Evolutionary conservation across 2,329 filamentous ascomycete species (phyloP).

Genomic region (Pseudogymnoascus verrucosus): DNA sequence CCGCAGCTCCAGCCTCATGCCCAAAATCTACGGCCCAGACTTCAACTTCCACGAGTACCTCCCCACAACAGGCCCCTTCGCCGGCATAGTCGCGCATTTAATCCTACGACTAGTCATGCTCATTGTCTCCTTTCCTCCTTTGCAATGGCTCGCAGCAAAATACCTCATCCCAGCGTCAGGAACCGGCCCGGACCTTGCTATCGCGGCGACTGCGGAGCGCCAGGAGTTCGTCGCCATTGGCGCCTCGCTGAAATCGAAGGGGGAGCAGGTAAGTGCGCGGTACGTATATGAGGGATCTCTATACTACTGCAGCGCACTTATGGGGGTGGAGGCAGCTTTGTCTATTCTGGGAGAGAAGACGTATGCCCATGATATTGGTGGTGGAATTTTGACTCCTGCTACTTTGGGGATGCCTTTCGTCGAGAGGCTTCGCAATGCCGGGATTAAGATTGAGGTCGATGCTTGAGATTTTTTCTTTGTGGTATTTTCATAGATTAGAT

Average conservation of each 20-base stretch:
- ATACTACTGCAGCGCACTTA: conserved; percentile 11
- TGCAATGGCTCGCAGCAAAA: not conserved
- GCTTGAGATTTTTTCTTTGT: not conserved
- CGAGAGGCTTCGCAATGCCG: not conserved
- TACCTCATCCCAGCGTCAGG: not conserved
- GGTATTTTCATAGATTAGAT: not conserved
- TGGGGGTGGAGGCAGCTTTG: conserved; percentile 12
- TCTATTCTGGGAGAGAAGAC: conserved; percentile 29
- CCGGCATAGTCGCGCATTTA: not conserved
- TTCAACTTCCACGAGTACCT: conserved; percentile 6
- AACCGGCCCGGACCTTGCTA: not conserved
- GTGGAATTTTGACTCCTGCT: conserved; percentile 41
- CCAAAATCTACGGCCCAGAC: not conserved
- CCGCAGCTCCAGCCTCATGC: conserved; percentile 8
- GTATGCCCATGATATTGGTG: conserved; percentile 32
- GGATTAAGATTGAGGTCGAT: not conserved
- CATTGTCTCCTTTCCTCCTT: not conserved
- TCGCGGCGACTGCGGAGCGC: not conserved
- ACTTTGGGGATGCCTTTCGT: conserved; percentile 31
- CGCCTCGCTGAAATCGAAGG: not conserved
- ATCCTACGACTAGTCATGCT: not conserved
- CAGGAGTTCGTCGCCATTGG: not conserved
- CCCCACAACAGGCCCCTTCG: not conserved
- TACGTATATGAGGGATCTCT: not conserved
- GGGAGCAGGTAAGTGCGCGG: not conserved